Conservation (phyloP, 371 early-diverging fungal genomes). For the Mucor lusitanicus region DNA sequence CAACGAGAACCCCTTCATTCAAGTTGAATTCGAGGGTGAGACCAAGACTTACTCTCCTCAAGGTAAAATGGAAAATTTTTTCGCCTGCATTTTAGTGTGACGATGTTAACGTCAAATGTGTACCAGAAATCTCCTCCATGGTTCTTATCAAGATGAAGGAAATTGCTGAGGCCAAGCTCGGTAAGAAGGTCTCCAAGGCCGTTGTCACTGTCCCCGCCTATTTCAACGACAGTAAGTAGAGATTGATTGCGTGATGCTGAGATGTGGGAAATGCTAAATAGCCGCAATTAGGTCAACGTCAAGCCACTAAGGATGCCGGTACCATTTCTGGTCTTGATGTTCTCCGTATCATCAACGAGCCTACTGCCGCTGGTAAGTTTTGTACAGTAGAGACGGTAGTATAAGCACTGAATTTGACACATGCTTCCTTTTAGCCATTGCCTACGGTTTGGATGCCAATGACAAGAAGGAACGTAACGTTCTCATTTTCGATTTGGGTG, state of each 20-base stretch:
- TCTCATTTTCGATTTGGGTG: slow-evolving; percentile 95
- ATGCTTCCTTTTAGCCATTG: slow-evolving; percentile 68
- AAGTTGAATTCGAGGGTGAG: slow-evolving; percentile 81
- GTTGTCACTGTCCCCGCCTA: slow-evolving; percentile 96
- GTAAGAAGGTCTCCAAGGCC: slow-evolving; percentile 80
- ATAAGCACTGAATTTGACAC: background rate
- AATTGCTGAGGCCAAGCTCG: slow-evolving; percentile 87
- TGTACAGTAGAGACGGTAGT: background rate
- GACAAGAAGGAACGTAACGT: slow-evolving; percentile 78
- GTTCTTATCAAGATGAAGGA: slow-evolving; percentile 92
- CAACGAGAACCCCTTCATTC: slow-evolving; percentile 75
- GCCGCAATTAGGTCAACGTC: slow-evolving; percentile 82
- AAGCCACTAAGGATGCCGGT: slow-evolving; percentile 87
- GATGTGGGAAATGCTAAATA: slow-evolving; percentile 19
- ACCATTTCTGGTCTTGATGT: slow-evolving; percentile 81
- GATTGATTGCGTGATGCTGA: background rate
- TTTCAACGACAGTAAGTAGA: slow-evolving; percentile 60
- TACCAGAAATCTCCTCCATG: slow-evolving; percentile 84
- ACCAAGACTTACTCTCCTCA: slow-evolving; percentile 85
- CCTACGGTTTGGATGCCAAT: slow-evolving; percentile 88
- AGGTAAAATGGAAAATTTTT: slow-evolving; percentile 30
- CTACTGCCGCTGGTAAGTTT: slow-evolving; percentile 78
- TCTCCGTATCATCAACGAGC: slow-evolving; percentile 92
- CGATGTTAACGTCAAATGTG: background rate
- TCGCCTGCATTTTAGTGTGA: background rate